Conservation (phyloP, 129 eudicot species). For the sunflower (Helianthus annuus) region DNA sequence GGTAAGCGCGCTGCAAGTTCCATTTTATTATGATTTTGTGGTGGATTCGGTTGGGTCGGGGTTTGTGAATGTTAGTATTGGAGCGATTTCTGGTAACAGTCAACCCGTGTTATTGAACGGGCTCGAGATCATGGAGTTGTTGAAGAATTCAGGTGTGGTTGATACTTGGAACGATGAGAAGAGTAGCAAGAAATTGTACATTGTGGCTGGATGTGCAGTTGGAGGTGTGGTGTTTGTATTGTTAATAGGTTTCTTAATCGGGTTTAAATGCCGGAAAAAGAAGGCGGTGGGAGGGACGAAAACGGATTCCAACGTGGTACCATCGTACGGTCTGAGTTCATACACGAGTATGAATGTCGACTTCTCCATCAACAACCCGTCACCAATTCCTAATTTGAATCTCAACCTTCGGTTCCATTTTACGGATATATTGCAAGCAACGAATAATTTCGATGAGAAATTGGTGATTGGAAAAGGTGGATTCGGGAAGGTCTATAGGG, state of each 20-base stretch:
- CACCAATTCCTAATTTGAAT: slow-evolving; percentile 25
- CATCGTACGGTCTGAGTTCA: slow-evolving; percentile 41
- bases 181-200: neutral
- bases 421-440: slow-evolving; percentile 44
- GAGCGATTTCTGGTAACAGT: slow-evolving; percentile 6
- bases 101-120: slow-evolving; percentile 49
- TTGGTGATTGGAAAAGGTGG: slow-evolving; percentile 67
- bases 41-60: slow-evolving; percentile 42
- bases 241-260: slow-evolving; percentile 26
- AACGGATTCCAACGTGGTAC: slow-evolving; percentile 20
- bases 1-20: neutral
- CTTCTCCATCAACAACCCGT: slow-evolving; percentile 28
- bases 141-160: neutral
- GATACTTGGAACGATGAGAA: neutral
- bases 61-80: slow-evolving; percentile 43
- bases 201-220: slow-evolving; percentile 39
- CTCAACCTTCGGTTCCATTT: slow-evolving; percentile 50
- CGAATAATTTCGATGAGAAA: slow-evolving; percentile 45
- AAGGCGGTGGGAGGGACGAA: slow-evolving; percentile 27
- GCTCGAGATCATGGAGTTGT: slow-evolving; percentile 56
- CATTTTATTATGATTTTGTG: slow-evolving; percentile 45
- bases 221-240: slow-evolving; percentile 43
- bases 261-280: slow-evolving; percentile 27
- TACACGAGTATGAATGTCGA: slow-evolving; percentile 27
- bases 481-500: slow-evolving; percentile 70